Percentiles rank a stretch among this genome's conserved stretches.
These are phyloP conservation scores for Mucor plumbeus DNA, from an alignment of 371 early-diverging fungal genomes.

Conservation along the genomic window DNA sequence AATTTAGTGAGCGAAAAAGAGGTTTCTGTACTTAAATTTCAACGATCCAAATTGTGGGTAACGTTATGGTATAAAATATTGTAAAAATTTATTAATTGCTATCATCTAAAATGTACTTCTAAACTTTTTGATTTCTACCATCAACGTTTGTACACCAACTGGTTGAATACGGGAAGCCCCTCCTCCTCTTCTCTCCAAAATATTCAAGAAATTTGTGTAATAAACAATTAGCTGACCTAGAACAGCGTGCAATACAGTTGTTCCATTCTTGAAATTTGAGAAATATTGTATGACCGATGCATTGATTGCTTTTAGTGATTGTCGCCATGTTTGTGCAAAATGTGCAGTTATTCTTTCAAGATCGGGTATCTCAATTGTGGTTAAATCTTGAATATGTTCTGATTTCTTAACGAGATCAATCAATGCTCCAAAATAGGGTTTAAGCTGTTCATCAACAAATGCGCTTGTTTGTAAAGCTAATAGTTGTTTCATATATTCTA, in stretches of 20 bases:
- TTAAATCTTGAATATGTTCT: conserved; percentile 48
- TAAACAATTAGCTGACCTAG: conserved; percentile 85
- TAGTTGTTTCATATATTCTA: conserved; percentile 72
- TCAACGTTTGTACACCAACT: conserved; percentile 87
- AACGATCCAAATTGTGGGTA: conserved; percentile 12
- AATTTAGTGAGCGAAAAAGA: neutral
- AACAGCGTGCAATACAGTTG: conserved; percentile 83
- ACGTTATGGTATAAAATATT: no score
- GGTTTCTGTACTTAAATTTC: neutral
- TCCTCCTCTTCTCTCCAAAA: conserved; percentile 71
- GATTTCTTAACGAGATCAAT: conserved; percentile 75
- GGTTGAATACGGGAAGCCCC: conserved; percentile 68
- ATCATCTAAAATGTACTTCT: conserved; percentile 68
- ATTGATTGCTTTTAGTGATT: conserved; percentile 75
- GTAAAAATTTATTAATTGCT: neutral
- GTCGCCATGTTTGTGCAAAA: conserved; percentile 85
- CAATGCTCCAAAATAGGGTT: conserved; percentile 78
- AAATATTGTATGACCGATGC: conserved; percentile 86
- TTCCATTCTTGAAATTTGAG: conserved; percentile 91
- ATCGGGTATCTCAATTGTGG: conserved; percentile 26
- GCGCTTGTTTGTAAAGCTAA: conserved; percentile 73
- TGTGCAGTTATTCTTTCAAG: conserved; percentile 71
- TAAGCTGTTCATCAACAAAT: conserved; percentile 87
- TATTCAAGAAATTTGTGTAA: conserved; percentile 82
- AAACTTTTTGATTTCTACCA: conserved; percentile 92